Evolutionary conservation across 1,284 basidiomycete genomes (phyloP).

Genomic region (Boletus mariae): DNA sequence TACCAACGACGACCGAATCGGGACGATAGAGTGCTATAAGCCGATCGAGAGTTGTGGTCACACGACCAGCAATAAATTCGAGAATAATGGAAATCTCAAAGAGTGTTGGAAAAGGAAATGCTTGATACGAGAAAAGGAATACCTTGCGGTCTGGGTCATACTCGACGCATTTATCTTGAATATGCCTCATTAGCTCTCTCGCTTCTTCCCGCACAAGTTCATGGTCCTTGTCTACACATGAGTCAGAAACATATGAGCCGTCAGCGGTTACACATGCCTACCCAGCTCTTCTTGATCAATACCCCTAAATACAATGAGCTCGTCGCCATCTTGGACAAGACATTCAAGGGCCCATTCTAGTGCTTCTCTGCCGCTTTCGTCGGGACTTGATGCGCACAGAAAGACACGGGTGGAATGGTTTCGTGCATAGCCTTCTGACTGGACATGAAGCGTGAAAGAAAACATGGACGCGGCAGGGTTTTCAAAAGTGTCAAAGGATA

Average conservation of each 20-base stretch:
- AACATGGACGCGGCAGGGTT: conserved; percentile 71
- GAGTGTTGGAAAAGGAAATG: not conserved
- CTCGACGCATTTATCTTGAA: conserved; percentile 81
- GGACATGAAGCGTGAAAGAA: conserved; percentile 75
- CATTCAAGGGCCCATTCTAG: conserved; percentile 87
- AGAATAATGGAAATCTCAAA: conserved; percentile 83
- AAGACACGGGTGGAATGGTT: conserved; percentile 85
- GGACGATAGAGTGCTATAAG: conserved; percentile 95
- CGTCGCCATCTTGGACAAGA: conserved; percentile 90
- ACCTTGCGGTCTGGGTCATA: conserved; percentile 78
- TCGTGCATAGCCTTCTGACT: conserved; percentile 79
- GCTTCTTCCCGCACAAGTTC: conserved; percentile 87
- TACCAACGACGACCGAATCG: conserved; percentile 92
- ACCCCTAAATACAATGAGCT: conserved; percentile 89
- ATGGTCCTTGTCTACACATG: conserved; percentile 65
- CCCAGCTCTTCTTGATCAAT: conserved; percentile 82
- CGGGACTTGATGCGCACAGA: conserved; percentile 84
- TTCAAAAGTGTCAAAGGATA: conserved; percentile 83
- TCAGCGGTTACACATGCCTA: conserved; percentile 31
- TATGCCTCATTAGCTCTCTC: conserved; percentile 73
- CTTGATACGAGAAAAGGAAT: conserved; percentile 5
- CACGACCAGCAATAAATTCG: conserved; percentile 90
- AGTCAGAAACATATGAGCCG: not conserved
- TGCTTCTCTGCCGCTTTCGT: conserved; percentile 83
- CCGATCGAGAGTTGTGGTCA: conserved; percentile 85